Evolutionary conservation across 148 eudicot genomes (phyloP).

Genomic region (Cornus controversa): DNA sequence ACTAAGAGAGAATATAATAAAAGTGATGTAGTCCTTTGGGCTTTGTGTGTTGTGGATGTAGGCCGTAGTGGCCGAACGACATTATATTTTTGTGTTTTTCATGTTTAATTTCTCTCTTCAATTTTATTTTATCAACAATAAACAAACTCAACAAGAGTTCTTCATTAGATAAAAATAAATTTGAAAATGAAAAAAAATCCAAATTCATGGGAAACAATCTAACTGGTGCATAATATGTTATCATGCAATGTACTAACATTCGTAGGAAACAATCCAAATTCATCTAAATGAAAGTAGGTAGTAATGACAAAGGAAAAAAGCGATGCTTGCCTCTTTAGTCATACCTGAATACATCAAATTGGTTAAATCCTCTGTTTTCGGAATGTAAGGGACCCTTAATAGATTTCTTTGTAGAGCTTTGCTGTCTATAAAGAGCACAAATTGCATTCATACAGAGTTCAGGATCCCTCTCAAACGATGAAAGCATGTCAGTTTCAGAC

Average conservation of each 20-base stretch:
- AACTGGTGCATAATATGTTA: background rate
- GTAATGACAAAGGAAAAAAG: background rate
- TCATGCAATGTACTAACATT: background rate
- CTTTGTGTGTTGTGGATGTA: too few relatives aligned
- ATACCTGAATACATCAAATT: slow-evolving; percentile 18
- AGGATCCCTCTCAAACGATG: slow-evolving; percentile 26
- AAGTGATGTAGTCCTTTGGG: too few relatives aligned
- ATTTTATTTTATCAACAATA: background rate
- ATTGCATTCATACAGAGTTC: slow-evolving; percentile 53
- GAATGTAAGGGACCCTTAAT: background rate
- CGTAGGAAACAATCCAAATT: too few relatives aligned
- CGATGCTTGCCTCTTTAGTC: background rate
- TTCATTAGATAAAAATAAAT: background rate
- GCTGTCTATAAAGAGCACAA: slow-evolving; percentile 48
- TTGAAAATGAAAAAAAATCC: too few relatives aligned
- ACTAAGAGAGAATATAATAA: too few relatives aligned
- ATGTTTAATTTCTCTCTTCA: too few relatives aligned
- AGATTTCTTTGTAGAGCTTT: background rate
- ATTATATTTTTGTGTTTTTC: too few relatives aligned
- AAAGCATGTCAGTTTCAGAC: background rate
- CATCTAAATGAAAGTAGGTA: background rate
- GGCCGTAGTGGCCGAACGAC: too few relatives aligned
- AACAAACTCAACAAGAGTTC: background rate
- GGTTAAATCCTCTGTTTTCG: background rate
- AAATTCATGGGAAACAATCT: too few relatives aligned